A percentile compares a stretch with the other conserved stretches of the same genome.
Evolutionary conservation across 2,329 filamentous ascomycete genomes (phyloP).

Genomic region (Fonsecaea nubica): DNA sequence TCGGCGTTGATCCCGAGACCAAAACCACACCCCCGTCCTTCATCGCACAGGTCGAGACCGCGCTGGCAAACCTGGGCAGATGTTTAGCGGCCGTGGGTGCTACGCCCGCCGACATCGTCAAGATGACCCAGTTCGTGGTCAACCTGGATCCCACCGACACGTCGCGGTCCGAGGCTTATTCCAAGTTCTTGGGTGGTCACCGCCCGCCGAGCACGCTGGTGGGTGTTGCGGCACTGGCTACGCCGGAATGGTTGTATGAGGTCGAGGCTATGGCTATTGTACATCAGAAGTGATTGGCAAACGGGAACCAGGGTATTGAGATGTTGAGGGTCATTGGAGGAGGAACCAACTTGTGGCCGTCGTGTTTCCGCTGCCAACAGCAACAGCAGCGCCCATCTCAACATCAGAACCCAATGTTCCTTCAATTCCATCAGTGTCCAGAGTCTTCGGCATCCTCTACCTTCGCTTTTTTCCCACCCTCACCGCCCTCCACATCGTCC

Average conservation of each 20-base stretch:
- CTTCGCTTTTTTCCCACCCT: slow-evolving; percentile 33
- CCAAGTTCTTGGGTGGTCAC: slow-evolving; percentile 27
- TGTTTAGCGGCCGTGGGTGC: slow-evolving; percentile 32
- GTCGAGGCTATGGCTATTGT: slow-evolving; percentile 33
- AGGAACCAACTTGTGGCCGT: neutral
- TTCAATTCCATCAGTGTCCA: slow-evolving; percentile 10
- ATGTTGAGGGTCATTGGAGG: neutral
- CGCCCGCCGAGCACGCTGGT: slow-evolving; percentile 31
- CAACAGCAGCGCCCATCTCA: neutral
- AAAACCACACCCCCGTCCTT: slow-evolving; percentile 17
- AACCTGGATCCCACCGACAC: slow-evolving; percentile 28
- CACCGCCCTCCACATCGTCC: slow-evolving; percentile 32
- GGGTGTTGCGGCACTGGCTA: slow-evolving; percentile 31
- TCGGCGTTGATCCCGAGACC: slow-evolving; percentile 21
- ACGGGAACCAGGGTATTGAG: neutral
- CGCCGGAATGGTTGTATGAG: slow-evolving; percentile 29
- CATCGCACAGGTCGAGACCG: slow-evolving; percentile 30
- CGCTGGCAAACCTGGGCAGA: slow-evolving; percentile 30
- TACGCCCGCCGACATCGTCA: slow-evolving; percentile 31
- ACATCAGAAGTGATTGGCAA: slow-evolving; percentile 18
- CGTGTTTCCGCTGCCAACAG: neutral
- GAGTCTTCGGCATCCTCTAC: slow-evolving; percentile 34
- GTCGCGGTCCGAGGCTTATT: slow-evolving; percentile 22
- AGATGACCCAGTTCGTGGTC: slow-evolving; percentile 33
- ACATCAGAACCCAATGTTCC: neutral